phyloP scores from a whole-genome alignment of 2,329 filamentous ascomycete genomes.

The Colletotrichum musae region DNA sequence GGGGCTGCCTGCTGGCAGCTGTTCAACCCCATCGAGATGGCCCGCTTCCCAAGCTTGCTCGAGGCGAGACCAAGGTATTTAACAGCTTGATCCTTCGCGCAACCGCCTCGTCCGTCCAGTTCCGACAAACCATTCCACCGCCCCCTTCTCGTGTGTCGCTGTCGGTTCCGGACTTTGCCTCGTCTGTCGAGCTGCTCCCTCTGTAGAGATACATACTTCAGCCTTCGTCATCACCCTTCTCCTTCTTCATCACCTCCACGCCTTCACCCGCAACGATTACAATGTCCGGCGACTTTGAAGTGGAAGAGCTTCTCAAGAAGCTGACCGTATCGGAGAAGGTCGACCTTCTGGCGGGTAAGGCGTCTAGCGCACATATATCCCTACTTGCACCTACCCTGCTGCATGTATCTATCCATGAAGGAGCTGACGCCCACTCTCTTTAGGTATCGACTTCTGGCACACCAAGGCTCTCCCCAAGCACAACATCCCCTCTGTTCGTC shows the following conservation, averaged over 20 bases:
- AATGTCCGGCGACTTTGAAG: constrained; percentile 61
- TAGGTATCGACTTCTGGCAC: constrained; percentile 79
- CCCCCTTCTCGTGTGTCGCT: constrained; percentile 2
- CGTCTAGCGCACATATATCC: neutral
- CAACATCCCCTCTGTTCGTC: constrained; percentile 74
- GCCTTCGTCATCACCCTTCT: neutral
- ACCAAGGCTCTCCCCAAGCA: constrained; percentile 72
- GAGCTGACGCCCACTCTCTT: neutral
- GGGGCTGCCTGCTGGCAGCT: constrained; percentile 17
- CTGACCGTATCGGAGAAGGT: constrained; percentile 68
- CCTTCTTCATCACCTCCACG: neutral
- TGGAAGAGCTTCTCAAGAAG: constrained; percentile 68
- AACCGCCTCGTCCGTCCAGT: neutral
- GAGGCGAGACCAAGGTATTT: constrained; percentile 23
- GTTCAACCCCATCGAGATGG: constrained; percentile 10
- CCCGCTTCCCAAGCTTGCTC: constrained; percentile 26
- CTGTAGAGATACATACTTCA: constrained; percentile 8
- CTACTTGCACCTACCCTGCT: neutral
- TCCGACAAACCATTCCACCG: constrained; percentile 2
- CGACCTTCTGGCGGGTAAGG: constrained; percentile 64
- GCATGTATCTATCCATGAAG: neutral
- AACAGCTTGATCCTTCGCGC: constrained; percentile 18
- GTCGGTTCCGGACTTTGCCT: neutral
- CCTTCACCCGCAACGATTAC: neutral
- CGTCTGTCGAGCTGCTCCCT: neutral